Base-by-base conservation (phyloP, 2,329 filamentous ascomycete genomes). In the Elsinoe necatrix region DNA sequence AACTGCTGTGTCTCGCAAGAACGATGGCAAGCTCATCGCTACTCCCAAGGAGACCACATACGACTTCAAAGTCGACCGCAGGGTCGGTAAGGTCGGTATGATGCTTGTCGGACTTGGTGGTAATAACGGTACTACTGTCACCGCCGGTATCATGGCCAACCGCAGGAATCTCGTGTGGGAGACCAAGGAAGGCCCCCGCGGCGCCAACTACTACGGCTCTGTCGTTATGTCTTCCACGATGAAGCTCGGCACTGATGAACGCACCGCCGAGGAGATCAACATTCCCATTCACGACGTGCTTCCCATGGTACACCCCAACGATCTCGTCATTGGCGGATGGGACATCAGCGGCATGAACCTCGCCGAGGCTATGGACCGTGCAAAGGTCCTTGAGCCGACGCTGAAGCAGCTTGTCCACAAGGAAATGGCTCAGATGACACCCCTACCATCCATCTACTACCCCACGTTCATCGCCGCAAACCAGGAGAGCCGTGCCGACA, bases 391-490 rank as follows among this genome's bases (percentile, higher is more conserved):
- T 55, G 92, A 97, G 77, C 93, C 93, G n/a, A 85, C 88, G 27
- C 80, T 98, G 67, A 98, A 98, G 81, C 76, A 79, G 57, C 81
- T 87, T 67, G 87, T 98, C 66, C 85, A 84, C 75, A 95, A 97
- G 80, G 89, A 97, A 76, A 92, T 97, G 90, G 77, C 84, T 60
- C 77, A 79, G 65, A 87, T 97, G 84, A 84, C 85, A 65, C 93
- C 93, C 27, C 82, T 97, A 61, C 92, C 90, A 21, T 92, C 87
- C 73, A 87, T 97, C 75, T 98, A 98, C 82, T 98, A 98, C 73
- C 93, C 93, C 1, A 93, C 97, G 75, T 98, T 98, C 79, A 98
- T 98, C 69, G 93, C 93, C 63, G 88, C 93, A 70, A 98, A 98
- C 78, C 93, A 98, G 77, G 91, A 93, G 73, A 90, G 91, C 68